Evolutionary conservation across 768 basidiomycete genomes (phyloP).

Genomic region (Suillus alpinus): DNA sequence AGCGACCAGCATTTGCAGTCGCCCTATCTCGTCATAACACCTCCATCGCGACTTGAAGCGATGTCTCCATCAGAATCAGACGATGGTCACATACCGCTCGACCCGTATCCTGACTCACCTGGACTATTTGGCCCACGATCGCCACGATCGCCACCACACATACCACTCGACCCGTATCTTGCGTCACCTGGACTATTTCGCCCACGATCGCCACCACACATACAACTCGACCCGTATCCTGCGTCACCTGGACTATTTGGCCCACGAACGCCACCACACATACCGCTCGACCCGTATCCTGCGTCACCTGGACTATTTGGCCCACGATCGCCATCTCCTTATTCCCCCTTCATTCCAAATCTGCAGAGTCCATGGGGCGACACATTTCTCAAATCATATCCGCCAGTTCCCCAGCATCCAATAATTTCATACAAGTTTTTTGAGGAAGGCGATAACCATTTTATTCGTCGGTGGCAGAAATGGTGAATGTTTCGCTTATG

Average conservation of each 20-base stretch:
- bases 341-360: not conserved
- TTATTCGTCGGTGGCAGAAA: constrained; percentile 1
- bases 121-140: no score
- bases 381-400: not conserved
- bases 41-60: not conserved
- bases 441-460: not conserved
- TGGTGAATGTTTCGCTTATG: not conserved
- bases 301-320: not conserved
- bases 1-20: not conserved
- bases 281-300: not conserved
- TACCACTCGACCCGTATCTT: no score
- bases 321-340: not conserved
- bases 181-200: no score
- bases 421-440: not conserved
- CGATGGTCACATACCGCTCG: not conserved
- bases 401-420: not conserved
- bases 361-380: not conserved
- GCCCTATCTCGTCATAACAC: not conserved
- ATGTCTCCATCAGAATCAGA: not conserved
- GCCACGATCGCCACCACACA: no score
- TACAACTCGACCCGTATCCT: not conserved
- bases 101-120: not conserved
- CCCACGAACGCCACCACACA: no score
- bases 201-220: no score
- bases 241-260: not conserved